Evolutionary conservation across 2,329 filamentous ascomycete species (phyloP), one percentile per base, ranked within the genome.

Genomic region (Pseudohalonectria lignicola): DNA sequence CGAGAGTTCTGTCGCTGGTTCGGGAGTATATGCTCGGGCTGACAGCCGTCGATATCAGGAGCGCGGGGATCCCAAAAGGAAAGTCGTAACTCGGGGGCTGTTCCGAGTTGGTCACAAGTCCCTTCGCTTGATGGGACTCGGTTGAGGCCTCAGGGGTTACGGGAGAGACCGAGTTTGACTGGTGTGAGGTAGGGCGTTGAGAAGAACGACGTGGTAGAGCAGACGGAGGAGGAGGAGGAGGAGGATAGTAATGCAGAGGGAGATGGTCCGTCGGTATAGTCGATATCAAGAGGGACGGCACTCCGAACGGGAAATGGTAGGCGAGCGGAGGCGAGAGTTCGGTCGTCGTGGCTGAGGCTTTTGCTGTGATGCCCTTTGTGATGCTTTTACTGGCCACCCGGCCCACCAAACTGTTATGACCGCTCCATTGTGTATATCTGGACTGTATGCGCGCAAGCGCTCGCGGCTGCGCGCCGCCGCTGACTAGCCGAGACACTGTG

Each of bases 401-500:
- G 62, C 60, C 62, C 47, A 35, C 57, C 42, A 32, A 34, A 20
- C 44, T 53, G 59, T 55, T 61, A 65, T 56, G 56, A 55, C 36
- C 51, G 41, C 42, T 53, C 57, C 62, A 65, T 64, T 39, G 39
- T 44, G 41, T 43, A 50, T 54, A 48, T 48, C 49, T 59, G 52
- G 50, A 52, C 50, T 54, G 57, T 60, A 61, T 61, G 56, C 56
- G 56, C 52, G 53, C 52, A 55, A 59, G 56, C 54, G 58, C 57
- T 59, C 61, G 60, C 61, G 53, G 55, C 41, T 55, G 59, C 55
- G 61, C 57, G 53, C 54, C 51, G 48, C 51, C 51, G 51, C 52
- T 50, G 45, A 44, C 49, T 54, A 53, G 47, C 52, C 57, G 52
- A 64, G 59, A 64, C 61, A 64, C 61, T 53, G 56, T 65, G 60